phyloP scores from a whole-genome alignment of 2,329 filamentous ascomycete genomes.

The Ascomycota sp. region DNA sequence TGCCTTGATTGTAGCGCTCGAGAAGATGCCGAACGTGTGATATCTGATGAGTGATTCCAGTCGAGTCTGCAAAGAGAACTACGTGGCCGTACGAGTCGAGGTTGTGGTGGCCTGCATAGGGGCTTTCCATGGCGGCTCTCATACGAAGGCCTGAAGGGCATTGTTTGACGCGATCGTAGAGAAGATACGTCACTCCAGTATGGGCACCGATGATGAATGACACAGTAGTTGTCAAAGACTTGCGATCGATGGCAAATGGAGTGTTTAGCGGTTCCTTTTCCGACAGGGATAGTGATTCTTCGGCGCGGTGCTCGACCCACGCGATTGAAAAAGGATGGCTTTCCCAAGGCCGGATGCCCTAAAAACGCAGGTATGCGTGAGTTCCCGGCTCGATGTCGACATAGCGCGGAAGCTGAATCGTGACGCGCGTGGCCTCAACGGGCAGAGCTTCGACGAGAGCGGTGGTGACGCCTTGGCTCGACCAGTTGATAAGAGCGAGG shows the following conservation, averaged over 20 bases:
- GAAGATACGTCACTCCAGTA: slow-evolving; percentile 67
- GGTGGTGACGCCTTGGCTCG: slow-evolving; percentile 34
- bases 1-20: slow-evolving; percentile 45
- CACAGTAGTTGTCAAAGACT: slow-evolving; percentile 32
- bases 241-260: slow-evolving; percentile 18
- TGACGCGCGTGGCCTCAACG: slow-evolving; percentile 50
- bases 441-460: slow-evolving; percentile 48
- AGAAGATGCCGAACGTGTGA: slow-evolving; percentile 68
- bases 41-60: slow-evolving; percentile 89
- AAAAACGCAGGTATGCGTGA: slow-evolving; percentile 56
- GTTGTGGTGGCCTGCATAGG: slow-evolving; percentile 66
- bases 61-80: slow-evolving; percentile 77
- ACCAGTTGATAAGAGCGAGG: slow-evolving; percentile 43
- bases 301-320: slow-evolving; percentile 41
- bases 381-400: slow-evolving; percentile 48
- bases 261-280: slow-evolving; percentile 21
- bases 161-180: slow-evolving; percentile 48
- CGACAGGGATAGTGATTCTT: slow-evolving; percentile 16
- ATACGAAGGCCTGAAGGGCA: slow-evolving; percentile 36
- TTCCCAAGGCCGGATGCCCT: slow-evolving; percentile 45
- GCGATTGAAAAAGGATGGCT: slow-evolving; percentile 63
- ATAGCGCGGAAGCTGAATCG: slow-evolving; percentile 46
- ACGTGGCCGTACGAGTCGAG: slow-evolving; percentile 85
- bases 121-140: slow-evolving; percentile 66
- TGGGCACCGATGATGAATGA: slow-evolving; percentile 76